Percentiles rank a stretch among this genome's conserved stretches.
Evolutionary conservation across 192 early-diverging fungal species (phyloP).

Genomic region (Gorgonomyces haynaldii): DNA sequence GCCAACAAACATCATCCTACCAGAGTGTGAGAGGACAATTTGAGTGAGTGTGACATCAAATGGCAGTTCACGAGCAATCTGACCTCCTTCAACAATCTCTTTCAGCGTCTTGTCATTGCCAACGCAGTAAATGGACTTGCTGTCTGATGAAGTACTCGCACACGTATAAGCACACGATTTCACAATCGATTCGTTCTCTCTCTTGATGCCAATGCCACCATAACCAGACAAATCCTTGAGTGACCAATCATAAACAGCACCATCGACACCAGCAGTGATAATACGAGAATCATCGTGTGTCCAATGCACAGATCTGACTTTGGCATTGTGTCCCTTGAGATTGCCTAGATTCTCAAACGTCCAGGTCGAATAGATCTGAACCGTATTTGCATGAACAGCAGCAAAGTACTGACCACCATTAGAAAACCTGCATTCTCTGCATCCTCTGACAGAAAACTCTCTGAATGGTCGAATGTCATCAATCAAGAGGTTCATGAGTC

Average conservation of each 20-base stretch:
- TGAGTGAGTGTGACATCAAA: constrained; percentile 42
- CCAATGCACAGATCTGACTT: constrained; percentile 44
- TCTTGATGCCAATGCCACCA: constrained; percentile 27
- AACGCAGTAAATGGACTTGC: constrained; percentile 41
- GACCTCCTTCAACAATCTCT: constrained; percentile 50
- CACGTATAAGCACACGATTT: constrained; percentile 47
- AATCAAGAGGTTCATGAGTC: constrained; percentile 50
- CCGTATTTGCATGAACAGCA: constrained; percentile 43
- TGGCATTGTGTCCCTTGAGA: constrained; percentile 53
- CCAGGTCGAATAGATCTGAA: constrained; percentile 54
- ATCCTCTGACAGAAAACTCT: constrained; percentile 49
- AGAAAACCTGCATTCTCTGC: constrained; percentile 49
- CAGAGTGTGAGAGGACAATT: constrained; percentile 44
- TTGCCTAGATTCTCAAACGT: constrained; percentile 44
- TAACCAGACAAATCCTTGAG: constrained; percentile 32
- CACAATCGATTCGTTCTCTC: constrained; percentile 45
- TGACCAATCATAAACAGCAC: constrained; percentile 50
- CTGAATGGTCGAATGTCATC: constrained; percentile 46
- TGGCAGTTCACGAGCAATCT: constrained; percentile 40
- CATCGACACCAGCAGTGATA: constrained; percentile 46
- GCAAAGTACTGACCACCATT: constrained; percentile 54
- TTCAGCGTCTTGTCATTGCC: constrained; percentile 49
- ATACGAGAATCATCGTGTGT: constrained; percentile 41
- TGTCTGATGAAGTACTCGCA: constrained; percentile 36
- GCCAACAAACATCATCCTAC: constrained; percentile 51